Conservation (phyloP, 768 basidiomycete genomes). For the Inosperma sp. region DNA sequence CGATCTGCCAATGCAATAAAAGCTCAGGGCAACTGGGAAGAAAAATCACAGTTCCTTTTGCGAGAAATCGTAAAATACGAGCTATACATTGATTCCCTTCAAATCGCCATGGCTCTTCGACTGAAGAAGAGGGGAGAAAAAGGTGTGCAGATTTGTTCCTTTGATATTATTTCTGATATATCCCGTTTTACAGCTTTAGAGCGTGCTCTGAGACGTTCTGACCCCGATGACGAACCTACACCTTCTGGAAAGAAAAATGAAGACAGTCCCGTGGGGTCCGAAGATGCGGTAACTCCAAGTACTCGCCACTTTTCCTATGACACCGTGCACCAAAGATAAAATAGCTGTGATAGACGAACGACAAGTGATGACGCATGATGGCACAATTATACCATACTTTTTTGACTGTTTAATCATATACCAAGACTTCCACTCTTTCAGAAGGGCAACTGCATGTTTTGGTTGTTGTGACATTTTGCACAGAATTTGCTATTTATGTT, state of each 20-base stretch:
- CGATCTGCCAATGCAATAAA: slow-evolving; percentile 69
- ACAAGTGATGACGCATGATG: slow-evolving; percentile 21
- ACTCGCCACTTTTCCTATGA: slow-evolving; percentile 17
- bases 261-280: slow-evolving; percentile 18
- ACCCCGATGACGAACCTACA: slow-evolving; percentile 16
- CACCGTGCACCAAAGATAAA: slow-evolving; percentile 27
- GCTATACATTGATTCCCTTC: slow-evolving; percentile 88
- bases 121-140: slow-evolving; percentile 91
- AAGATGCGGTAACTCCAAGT: slow-evolving; percentile 21
- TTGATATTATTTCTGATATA: background rate
- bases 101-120: slow-evolving; percentile 75
- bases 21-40: slow-evolving; percentile 88
- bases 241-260: slow-evolving; percentile 15
- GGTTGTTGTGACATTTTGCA: background rate
- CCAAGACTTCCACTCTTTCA: background rate
- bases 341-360: slow-evolving; percentile 22
- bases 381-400: slow-evolving; percentile 7
- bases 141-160: slow-evolving; percentile 27
- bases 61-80: slow-evolving; percentile 95
- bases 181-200: slow-evolving; percentile 21
- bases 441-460: background rate
- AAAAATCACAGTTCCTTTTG: slow-evolving; percentile 82
- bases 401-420: slow-evolving; percentile 7
- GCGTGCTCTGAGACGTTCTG: slow-evolving; percentile 23
- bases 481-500: too few species aligned